phyloP scores from a whole-genome alignment of 148 eudicot genomes.

The Pouteria glomerata region DNA sequence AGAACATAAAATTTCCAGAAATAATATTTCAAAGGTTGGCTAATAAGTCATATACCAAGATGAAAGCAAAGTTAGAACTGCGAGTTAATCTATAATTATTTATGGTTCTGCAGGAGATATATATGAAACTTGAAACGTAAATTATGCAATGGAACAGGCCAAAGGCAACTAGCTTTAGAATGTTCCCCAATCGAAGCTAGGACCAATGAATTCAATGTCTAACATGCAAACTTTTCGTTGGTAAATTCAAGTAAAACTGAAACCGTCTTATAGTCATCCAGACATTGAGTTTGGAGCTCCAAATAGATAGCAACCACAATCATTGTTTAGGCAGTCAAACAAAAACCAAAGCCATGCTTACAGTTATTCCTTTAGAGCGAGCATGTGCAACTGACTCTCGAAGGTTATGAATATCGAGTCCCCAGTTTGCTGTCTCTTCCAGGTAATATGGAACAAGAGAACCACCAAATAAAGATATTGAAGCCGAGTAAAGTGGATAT shows the following conservation, averaged over 20 bases:
- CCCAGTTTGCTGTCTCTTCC: constrained; percentile 98
- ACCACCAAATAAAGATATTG: constrained; percentile 84
- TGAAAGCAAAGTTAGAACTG: neutral
- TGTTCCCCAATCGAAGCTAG: neutral
- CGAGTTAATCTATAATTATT: neutral
- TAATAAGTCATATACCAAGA: neutral
- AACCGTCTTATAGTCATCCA: neutral
- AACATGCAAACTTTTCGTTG: neutral
- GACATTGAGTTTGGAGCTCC: neutral
- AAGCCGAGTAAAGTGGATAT: constrained; percentile 95
- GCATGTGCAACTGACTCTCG: constrained; percentile 71
- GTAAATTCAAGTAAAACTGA: neutral
- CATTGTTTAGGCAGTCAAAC: neutral
- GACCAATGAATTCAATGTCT: neutral
- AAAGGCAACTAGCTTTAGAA: neutral
- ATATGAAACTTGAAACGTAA: neutral
- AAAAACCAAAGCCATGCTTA: constrained; percentile 32
- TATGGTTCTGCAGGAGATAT: neutral
- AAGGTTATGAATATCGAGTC: constrained; percentile 83
- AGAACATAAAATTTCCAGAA: neutral
- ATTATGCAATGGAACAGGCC: neutral
- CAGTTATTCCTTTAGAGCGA: constrained; percentile 77
- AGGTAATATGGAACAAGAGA: constrained; percentile 95
- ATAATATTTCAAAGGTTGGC: neutral
- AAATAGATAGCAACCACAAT: neutral